phyloP scores from a whole-genome alignment of 2,329 filamentous ascomycete genomes.

The Epichloe hybrida region DNA sequence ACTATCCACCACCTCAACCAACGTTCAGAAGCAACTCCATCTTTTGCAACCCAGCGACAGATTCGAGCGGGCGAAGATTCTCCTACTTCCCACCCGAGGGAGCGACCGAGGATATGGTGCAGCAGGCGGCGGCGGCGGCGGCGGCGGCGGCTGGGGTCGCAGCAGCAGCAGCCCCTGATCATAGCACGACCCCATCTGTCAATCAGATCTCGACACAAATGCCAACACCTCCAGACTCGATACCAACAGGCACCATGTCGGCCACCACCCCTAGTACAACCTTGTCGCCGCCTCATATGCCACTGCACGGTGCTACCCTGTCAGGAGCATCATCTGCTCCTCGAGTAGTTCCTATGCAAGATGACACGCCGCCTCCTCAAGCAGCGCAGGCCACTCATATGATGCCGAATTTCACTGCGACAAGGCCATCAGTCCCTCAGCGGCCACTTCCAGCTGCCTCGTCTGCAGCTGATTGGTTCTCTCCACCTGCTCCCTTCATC shows the following conservation, averaged over 20 bases:
- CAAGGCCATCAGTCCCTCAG: slow-evolving; percentile 24
- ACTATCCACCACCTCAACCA: slow-evolving; percentile 31
- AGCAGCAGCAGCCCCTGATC: slow-evolving; percentile 15
- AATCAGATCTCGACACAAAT: slow-evolving; percentile 21
- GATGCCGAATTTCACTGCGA: slow-evolving; percentile 13
- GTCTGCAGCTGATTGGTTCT: slow-evolving; percentile 38
- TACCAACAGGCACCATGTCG: slow-evolving; percentile 17
- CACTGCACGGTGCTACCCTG: slow-evolving; percentile 17
- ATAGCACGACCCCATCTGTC: slow-evolving; percentile 15
- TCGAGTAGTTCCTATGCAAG: slow-evolving; percentile 12
- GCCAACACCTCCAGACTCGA: slow-evolving; percentile 32
- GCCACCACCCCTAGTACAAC: slow-evolving; percentile 18
- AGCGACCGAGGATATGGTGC: slow-evolving; percentile 20
- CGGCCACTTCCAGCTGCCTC: slow-evolving; percentile 30
- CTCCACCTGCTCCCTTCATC: slow-evolving; percentile 37
- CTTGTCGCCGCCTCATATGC: slow-evolving; percentile 25
- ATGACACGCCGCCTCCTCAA: slow-evolving; percentile 17
- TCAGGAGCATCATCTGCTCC: slow-evolving; percentile 16
- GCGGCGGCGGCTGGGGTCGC: slow-evolving; percentile 14
- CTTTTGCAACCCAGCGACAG: slow-evolving; percentile 44
- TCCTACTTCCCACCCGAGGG: slow-evolving; percentile 50
- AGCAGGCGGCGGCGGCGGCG: slow-evolving; percentile 9
- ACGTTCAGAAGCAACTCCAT: slow-evolving; percentile 55
- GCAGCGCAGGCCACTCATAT: slow-evolving; percentile 8
- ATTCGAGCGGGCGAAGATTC: slow-evolving; percentile 41